A percentile compares a stretch with the other conserved stretches of the same genome.
Conservation (phyloP, 1,284 basidiomycete species). For the Cystobasidium slooffiae region DNA sequence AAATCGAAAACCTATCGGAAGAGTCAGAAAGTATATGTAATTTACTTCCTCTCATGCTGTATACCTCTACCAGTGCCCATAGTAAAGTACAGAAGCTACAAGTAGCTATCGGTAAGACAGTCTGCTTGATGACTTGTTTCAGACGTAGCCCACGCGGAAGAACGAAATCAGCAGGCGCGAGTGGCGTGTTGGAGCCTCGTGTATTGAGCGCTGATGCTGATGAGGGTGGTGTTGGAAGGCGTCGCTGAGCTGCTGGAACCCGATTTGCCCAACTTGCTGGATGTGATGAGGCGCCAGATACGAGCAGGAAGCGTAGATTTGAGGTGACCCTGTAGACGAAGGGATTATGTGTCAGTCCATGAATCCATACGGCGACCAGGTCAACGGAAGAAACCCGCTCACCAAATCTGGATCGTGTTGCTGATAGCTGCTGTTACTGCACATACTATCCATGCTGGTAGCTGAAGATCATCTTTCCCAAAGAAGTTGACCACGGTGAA, state of each 20-base stretch:
- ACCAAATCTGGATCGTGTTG: conserved; percentile 42
- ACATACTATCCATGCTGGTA: conserved; percentile 43
- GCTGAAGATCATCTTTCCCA: conserved; percentile 31
- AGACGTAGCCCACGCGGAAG: conserved; percentile 35
- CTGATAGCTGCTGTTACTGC: conserved; percentile 51
- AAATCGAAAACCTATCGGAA: too few species aligned
- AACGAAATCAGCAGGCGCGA: conserved; percentile 8
- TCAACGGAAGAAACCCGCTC: background rate
- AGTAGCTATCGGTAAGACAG: conserved; percentile 37
- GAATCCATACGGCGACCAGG: background rate
- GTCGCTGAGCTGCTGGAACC: conserved; percentile 12
- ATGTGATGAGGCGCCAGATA: conserved; percentile 38
- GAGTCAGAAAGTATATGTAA: conserved; percentile 18
- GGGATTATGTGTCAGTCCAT: background rate
- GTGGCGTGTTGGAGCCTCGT: background rate
- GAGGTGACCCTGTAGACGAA: conserved; percentile 35
- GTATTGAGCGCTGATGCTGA: background rate
- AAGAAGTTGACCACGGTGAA: conserved; percentile 49
- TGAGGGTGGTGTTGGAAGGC: conserved; percentile 9
- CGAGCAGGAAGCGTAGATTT: conserved; percentile 40
- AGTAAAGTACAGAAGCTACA: conserved; percentile 40
- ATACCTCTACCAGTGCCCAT: conserved; percentile 37
- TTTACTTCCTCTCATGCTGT: conserved; percentile 22
- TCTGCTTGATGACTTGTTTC: conserved; percentile 41
- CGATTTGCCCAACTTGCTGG: conserved; percentile 36